These are phyloP conservation scores for Melaleuca quinquenervia DNA, from an alignment of 345 rosid genomes.

Conservation along the genomic window DNA sequence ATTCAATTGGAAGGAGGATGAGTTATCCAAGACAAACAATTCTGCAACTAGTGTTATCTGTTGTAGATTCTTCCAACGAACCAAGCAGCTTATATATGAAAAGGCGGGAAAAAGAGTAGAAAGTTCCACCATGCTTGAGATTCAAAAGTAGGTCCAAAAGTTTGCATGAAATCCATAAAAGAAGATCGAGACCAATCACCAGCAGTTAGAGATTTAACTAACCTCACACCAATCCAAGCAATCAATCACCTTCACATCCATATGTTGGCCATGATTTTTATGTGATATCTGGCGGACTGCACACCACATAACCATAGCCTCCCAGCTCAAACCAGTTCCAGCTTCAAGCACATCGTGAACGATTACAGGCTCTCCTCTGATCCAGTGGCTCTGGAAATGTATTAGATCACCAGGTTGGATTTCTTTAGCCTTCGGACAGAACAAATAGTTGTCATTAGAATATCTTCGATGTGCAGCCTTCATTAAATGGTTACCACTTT, in stretches of 20 bases:
- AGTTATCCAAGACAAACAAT: background rate
- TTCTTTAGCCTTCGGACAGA: slow-evolving; percentile 25
- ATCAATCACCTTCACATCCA: slow-evolving; percentile 21
- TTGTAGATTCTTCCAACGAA: background rate
- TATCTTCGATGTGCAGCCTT: slow-evolving; percentile 35
- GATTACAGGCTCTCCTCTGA: slow-evolving; percentile 46
- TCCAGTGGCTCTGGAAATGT: slow-evolving; percentile 63
- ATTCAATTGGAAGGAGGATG: background rate
- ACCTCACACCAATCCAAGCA: slow-evolving; percentile 50
- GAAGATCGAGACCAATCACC: background rate
- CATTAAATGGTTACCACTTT: background rate
- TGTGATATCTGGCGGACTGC: slow-evolving; percentile 35
- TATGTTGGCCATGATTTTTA: slow-evolving; percentile 12
- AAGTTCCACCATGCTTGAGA: background rate
- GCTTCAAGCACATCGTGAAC: slow-evolving; percentile 43
- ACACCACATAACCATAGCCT: slow-evolving; percentile 67
- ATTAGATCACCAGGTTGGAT: slow-evolving; percentile 21
- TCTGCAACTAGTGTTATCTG: background rate
- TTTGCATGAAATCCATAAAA: background rate
- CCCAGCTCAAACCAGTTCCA: slow-evolving; percentile 52
- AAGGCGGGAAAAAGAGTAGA: background rate
- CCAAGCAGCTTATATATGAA: background rate
- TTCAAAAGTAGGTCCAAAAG: background rate
- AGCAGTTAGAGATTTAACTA: background rate
- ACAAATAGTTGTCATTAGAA: slow-evolving; percentile 37